These are phyloP conservation scores for Cercospora sp. DNA, from an alignment of 2,329 filamentous ascomycete genomes.

Conservation along the genomic window DNA sequence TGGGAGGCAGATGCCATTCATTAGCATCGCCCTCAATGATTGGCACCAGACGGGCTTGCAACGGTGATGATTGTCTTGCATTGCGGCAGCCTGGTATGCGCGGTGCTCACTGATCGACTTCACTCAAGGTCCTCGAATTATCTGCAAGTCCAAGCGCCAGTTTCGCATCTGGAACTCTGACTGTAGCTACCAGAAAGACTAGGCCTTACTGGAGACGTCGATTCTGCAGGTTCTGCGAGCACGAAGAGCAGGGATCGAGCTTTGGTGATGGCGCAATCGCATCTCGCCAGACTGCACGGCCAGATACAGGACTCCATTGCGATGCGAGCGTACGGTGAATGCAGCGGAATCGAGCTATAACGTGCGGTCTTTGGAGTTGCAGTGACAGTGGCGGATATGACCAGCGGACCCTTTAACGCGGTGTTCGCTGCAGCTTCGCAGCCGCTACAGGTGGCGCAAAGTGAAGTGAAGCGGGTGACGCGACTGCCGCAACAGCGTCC, in stretches of 20 bases:
- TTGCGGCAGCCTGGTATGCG: background rate
- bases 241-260: background rate
- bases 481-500: background rate
- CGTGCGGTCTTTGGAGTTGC: background rate
- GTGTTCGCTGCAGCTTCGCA: background rate
- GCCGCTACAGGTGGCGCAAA: background rate
- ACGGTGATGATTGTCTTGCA: background rate
- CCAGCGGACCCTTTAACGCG: background rate
- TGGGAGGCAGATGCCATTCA: background rate
- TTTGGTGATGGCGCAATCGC: background rate
- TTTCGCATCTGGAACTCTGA: background rate
- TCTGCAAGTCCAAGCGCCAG: background rate
- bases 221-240: background rate
- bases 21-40: background rate
- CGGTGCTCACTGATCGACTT: background rate
- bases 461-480: background rate
- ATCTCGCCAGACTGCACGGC: background rate
- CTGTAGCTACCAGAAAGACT: background rate
- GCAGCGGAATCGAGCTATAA: background rate
- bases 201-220: background rate
- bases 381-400: background rate
- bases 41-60: background rate
- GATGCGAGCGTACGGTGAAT: background rate
- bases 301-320: background rate
- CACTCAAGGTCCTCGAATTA: background rate